Evolutionary conservation across 1,284 basidiomycete genomes (phyloP).

Genomic region (Cutaneotrichosporon mucoides): DNA sequence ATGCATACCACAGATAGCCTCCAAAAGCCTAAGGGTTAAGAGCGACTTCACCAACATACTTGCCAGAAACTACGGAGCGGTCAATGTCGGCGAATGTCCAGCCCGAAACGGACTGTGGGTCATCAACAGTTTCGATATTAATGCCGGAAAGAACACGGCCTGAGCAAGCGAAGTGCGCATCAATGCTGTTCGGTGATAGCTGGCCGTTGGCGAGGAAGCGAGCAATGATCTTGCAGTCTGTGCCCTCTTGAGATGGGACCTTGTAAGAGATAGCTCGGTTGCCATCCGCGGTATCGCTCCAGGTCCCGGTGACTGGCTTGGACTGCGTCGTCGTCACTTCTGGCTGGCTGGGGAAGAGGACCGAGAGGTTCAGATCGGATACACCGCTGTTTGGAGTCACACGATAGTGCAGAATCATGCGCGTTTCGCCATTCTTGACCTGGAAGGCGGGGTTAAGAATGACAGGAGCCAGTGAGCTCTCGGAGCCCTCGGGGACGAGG

Average conservation of each 20-base stretch:
- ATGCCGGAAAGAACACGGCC: conserved; percentile 47
- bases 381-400: conserved; percentile 29
- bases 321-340: conserved; percentile 52
- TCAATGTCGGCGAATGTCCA: conserved; percentile 9
- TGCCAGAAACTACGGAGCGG: conserved; percentile 8
- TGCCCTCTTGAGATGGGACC: conserved; percentile 14
- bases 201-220: conserved; percentile 41
- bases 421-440: conserved; percentile 52
- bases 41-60: conserved; percentile 12
- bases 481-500: conserved; percentile 44
- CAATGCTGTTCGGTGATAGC: conserved; percentile 42
- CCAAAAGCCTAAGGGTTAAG: conserved; percentile 10
- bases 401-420: conserved; percentile 53
- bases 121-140: conserved; percentile 44
- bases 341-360: conserved; percentile 43
- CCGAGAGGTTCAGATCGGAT: conserved; percentile 44
- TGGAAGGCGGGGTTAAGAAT: conserved; percentile 53
- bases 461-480: conserved; percentile 47
- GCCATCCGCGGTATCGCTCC: conserved; percentile 20
- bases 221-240: conserved; percentile 52
- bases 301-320: conserved; percentile 52
- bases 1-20: no score
- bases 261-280: not conserved
- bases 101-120: not conserved
- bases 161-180: conserved; percentile 49